Evolutionary conservation across 139 green algal species (phyloP).

Genomic region (Chlorella sp.): DNA sequence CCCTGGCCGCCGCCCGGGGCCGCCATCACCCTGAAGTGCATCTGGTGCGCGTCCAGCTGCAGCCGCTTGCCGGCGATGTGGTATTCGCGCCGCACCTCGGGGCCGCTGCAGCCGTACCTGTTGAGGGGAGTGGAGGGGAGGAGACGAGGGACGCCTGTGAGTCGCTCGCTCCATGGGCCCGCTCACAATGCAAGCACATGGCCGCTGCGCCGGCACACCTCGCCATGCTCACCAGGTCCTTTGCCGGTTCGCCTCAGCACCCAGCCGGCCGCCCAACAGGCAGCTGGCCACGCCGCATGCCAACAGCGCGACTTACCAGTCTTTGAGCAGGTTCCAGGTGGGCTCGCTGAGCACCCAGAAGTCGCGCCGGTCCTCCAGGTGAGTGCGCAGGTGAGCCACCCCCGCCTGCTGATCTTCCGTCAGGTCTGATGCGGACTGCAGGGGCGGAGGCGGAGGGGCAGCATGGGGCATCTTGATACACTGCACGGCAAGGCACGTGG

Average conservation of each 20-base stretch:
- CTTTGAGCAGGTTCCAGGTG: slow-evolving; percentile 57
- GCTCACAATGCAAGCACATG: too few species aligned
- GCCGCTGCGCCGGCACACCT: too few species aligned
- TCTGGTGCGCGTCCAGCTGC: slow-evolving; percentile 33
- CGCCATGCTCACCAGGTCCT: too few species aligned
- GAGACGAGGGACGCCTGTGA: too few species aligned
- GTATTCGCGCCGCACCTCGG: slow-evolving; percentile 46
- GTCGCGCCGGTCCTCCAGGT: slow-evolving; percentile 46
- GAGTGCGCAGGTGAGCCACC: neutral
- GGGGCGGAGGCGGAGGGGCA: too few species aligned
- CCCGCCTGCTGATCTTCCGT: neutral
- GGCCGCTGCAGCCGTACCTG: slow-evolving; percentile 58
- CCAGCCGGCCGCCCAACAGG: too few species aligned
- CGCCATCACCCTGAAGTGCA: slow-evolving; percentile 6
- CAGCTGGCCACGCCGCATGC: too few species aligned
- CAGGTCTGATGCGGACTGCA: slow-evolving; percentile 2
- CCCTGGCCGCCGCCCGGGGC: neutral
- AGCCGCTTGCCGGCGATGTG: slow-evolving; percentile 10
- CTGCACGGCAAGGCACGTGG: too few species aligned
- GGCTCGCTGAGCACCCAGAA: slow-evolving; percentile 48
- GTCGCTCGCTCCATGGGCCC: too few species aligned
- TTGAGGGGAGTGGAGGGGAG: too few species aligned
- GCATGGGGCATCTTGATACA: too few species aligned
- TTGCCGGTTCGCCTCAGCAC: too few species aligned
- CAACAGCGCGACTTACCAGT: slow-evolving; percentile 33